These are phyloP conservation scores for Eremothecium cymbalariae DNA, from an alignment of 1,139 yeast species.

Conservation along the genomic window DNA sequence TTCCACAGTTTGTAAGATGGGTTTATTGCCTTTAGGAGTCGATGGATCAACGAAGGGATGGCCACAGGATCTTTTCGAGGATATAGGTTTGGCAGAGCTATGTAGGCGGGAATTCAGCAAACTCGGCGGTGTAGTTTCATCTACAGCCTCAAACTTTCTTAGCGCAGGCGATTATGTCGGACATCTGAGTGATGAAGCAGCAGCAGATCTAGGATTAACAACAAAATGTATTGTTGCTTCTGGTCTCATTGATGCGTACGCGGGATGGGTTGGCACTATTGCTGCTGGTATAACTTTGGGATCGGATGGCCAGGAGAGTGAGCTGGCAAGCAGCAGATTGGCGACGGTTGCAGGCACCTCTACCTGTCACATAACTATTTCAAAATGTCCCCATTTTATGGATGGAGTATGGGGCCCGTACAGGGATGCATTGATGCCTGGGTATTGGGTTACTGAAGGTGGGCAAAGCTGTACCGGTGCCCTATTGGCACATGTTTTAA, in stretches of 20 bases:
- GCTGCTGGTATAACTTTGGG: conserved; percentile 46
- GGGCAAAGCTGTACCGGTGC: conserved; percentile 98
- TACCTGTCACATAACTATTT: conserved; percentile 89
- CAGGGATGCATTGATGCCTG: conserved; percentile 81
- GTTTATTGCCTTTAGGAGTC: conserved; percentile 85
- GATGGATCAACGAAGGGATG: conserved; percentile 83
- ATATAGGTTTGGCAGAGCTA: conserved; percentile 68
- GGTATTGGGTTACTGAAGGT: conserved; percentile 96
- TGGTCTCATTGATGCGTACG: conserved; percentile 95
- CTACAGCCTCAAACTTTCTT: conserved; percentile 38
- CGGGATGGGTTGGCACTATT: conserved; percentile 98
- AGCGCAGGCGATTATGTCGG: conserved; percentile 91
- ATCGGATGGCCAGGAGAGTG: conserved; percentile 39
- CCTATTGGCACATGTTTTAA: conserved; percentile 77
- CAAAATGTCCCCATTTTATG: conserved; percentile 78
- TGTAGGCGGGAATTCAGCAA: conserved; percentile 66
- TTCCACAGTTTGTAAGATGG: conserved; percentile 92
- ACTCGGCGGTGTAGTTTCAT: conserved; percentile 60
- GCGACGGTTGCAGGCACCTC: conserved; percentile 99
- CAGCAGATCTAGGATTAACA: conserved; percentile 78
- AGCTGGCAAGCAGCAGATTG: conserved; percentile 64
- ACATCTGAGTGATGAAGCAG: conserved; percentile 53
- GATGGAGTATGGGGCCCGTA: conserved; percentile 99
- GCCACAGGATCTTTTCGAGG: conserved; percentile 67
- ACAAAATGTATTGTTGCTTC: conserved; percentile 79